phyloP scores from a whole-genome alignment of 768 basidiomycete genomes.

The Trametes coccinea region DNA sequence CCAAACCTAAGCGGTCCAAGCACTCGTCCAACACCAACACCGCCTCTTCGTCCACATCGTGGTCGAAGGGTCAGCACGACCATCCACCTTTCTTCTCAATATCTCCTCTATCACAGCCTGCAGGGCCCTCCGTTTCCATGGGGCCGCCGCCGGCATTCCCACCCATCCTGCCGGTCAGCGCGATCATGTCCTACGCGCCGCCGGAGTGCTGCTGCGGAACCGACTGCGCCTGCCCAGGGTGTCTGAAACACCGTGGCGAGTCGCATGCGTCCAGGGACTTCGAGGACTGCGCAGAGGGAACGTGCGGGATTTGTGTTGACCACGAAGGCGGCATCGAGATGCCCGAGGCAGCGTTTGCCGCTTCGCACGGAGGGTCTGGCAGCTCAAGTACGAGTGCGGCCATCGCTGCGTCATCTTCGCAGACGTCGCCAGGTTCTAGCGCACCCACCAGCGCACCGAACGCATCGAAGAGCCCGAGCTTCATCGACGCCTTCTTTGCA shows the following conservation, averaged over 20 bases:
- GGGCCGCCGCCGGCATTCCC: slow-evolving; percentile 46
- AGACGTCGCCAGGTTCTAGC: neutral
- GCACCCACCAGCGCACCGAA: neutral
- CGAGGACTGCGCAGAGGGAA: slow-evolving; percentile 45
- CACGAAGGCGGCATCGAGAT: slow-evolving; percentile 45
- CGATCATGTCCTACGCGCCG: slow-evolving; percentile 58
- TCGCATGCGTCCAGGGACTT: slow-evolving; percentile 42
- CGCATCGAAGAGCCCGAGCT: slow-evolving; percentile 26
- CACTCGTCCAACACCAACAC: neutral
- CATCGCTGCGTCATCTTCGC: neutral
- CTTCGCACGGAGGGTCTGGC: slow-evolving; percentile 9
- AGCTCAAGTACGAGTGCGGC: neutral
- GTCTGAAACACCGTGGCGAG: slow-evolving; percentile 64
- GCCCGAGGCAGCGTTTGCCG: slow-evolving; percentile 9
- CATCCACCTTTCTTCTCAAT: slow-evolving; percentile 9
- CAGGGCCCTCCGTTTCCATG: neutral
- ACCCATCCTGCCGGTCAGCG: slow-evolving; percentile 60
- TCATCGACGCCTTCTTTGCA: slow-evolving; percentile 66
- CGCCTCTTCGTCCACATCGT: neutral
- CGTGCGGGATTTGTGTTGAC: slow-evolving; percentile 66
- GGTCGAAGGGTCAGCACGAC: neutral
- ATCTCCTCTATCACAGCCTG: neutral
- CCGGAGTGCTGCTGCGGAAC: slow-evolving; percentile 74
- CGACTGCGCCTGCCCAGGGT: slow-evolving; percentile 72
- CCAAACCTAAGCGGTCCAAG: slow-evolving; percentile 19